These are phyloP conservation scores for Sergeia podlipaevii DNA, from an alignment of 208 protist species.

Conservation along the genomic window DNA sequence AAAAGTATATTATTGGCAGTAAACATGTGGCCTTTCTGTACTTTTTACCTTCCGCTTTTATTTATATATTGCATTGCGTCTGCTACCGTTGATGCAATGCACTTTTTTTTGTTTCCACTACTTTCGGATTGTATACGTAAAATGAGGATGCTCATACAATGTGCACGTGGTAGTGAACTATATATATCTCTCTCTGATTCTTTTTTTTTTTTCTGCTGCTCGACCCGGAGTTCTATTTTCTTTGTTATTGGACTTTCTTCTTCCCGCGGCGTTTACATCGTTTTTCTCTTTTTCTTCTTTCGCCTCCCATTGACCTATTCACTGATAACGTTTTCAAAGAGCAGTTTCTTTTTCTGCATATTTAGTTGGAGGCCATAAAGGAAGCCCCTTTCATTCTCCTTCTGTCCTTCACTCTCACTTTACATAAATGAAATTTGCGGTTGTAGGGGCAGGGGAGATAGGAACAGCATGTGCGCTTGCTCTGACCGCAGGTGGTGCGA, in stretches of 20 bases:
- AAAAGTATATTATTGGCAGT: too few species aligned
- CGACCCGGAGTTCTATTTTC: not conserved
- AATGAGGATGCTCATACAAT: too few species aligned
- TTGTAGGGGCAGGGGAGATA: slow-evolving; percentile 69
- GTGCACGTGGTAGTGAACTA: not conserved
- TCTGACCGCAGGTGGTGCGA: slow-evolving; percentile 23
- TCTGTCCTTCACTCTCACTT: not conserved
- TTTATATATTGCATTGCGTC: too few species aligned
- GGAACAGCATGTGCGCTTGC: slow-evolving; percentile 67
- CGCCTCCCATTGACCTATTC: too few species aligned
- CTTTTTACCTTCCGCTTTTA: too few species aligned
- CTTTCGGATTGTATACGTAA: too few species aligned
- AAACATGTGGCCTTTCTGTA: too few species aligned
- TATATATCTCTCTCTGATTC: slow-evolving; percentile 9
- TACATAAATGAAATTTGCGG: slow-evolving; percentile 13
- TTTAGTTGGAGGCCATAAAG: slow-evolving; percentile 1
- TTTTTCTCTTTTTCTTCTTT: slow-evolving; percentile 17
- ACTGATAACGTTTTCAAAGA: too few species aligned
- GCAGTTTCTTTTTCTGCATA: slow-evolving; percentile 6
- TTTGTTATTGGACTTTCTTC: too few species aligned
- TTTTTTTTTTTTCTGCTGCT: slow-evolving; percentile 5
- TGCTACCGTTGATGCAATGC: too few species aligned
- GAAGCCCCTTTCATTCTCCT: slow-evolving; percentile 10
- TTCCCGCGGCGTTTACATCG: too few species aligned
- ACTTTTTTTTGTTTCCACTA: too few species aligned